Percentiles rank a stretch among this genome's conserved stretches.
These are phyloP conservation scores for Chlorokybus atmophyticus DNA, from an alignment of 139 green algal species.

Conservation along the genomic window DNA sequence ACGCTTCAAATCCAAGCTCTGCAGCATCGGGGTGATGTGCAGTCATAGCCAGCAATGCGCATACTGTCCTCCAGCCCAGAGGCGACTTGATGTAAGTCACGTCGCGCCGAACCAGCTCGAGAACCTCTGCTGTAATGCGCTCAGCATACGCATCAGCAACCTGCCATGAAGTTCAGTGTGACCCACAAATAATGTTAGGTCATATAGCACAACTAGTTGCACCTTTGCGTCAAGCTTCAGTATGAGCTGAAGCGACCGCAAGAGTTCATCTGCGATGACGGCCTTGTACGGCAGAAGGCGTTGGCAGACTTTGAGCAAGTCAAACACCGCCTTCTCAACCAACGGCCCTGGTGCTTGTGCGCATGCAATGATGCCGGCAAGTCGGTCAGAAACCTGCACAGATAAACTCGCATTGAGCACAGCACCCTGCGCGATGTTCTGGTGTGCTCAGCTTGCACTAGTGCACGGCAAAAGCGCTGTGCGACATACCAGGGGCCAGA, in stretches of 20 bases:
- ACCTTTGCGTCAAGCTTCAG: slow-evolving; percentile 52
- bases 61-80: slow-evolving; percentile 66
- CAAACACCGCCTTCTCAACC: slow-evolving; percentile 67
- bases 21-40: slow-evolving; percentile 48
- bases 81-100: slow-evolving; percentile 27
- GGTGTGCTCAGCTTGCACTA: too few relatives aligned
- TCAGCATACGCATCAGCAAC: slow-evolving; percentile 37
- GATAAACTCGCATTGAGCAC: too few relatives aligned
- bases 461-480: too few relatives aligned
- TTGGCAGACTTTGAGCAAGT: slow-evolving; percentile 70
- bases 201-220: slow-evolving; percentile 47
- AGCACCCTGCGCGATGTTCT: too few relatives aligned
- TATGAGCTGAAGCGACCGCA: slow-evolving; percentile 60
- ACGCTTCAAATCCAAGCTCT: slow-evolving; percentile 40
- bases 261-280: slow-evolving; percentile 65
- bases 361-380: slow-evolving; percentile 33
- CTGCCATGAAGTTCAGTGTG: neutral
- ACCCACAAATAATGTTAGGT: slow-evolving; percentile 49
- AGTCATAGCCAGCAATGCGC: slow-evolving; percentile 60
- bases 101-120: slow-evolving; percentile 9
- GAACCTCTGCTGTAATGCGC: slow-evolving; percentile 31
- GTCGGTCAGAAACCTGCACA: slow-evolving; percentile 56
- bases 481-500: too few relatives aligned
- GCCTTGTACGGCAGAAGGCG: slow-evolving; percentile 80
- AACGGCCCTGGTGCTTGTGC: slow-evolving; percentile 26